Evolutionary conservation across 2,329 filamentous ascomycete species (phyloP).

Genomic region (Nothomitra cinnamomea): DNA sequence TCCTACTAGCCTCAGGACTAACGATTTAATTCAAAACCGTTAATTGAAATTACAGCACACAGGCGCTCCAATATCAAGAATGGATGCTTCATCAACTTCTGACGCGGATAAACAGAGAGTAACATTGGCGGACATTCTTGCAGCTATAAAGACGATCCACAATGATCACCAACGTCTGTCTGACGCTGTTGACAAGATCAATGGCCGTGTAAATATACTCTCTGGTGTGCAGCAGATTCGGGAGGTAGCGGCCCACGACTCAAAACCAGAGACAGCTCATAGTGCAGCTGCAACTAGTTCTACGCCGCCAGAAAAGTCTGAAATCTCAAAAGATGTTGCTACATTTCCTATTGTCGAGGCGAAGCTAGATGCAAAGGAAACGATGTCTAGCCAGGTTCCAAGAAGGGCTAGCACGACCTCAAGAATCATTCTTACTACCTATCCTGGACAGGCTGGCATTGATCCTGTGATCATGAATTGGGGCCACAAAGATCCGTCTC

Average conservation of each 20-base stretch:
- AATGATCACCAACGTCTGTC: conserved; percentile 37
- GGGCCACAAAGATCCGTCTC: conserved; percentile 58
- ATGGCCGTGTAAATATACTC: conserved; percentile 42
- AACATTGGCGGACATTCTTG: conserved; percentile 25
- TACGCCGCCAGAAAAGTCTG: not conserved
- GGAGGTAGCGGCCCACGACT: conserved; percentile 25
- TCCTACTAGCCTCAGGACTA: no score
- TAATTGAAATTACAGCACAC: no score
- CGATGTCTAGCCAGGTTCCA: conserved; percentile 10
- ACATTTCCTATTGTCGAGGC: conserved; percentile 7
- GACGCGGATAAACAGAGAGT: not conserved
- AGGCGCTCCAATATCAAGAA: not conserved
- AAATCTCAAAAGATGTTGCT: not conserved
- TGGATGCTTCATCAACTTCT: not conserved
- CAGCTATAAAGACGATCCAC: conserved; percentile 36
- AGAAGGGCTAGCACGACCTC: conserved; percentile 24
- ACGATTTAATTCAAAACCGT: no score
- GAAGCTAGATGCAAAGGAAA: conserved; percentile 18
- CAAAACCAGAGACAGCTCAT: not conserved
- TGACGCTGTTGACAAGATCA: conserved; percentile 40
- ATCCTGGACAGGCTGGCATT: conserved; percentile 86
- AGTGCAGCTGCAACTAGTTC: not conserved
- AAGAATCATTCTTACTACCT: conserved; percentile 54
- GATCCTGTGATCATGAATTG: conserved; percentile 79
- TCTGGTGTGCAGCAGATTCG: conserved; percentile 39